Base-by-base conservation (phyloP, 176 grass and related monocot species). In the Oryza nivara region DNA sequence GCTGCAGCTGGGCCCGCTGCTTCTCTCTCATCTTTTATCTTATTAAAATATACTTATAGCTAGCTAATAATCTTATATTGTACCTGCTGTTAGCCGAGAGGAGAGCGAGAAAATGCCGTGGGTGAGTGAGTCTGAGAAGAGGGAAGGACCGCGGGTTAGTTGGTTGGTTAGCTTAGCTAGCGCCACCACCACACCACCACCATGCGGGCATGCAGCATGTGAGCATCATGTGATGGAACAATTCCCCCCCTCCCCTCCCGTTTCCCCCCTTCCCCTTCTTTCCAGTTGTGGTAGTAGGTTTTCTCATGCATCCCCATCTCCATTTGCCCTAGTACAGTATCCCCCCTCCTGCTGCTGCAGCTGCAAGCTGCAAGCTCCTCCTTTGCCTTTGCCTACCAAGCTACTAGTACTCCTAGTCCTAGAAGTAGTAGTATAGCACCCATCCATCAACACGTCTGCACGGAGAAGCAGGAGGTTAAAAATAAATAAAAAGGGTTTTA, bases 201-300 rank as follows among this genome's bases (percentile, higher is more conserved):
- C 28, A 30, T 30, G 28, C 28, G 28, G 1, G 28, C 34, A 35
- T 35, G 3, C 23, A 23, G 72, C 88, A 86, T 83, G 88, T 68
- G 88, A 86, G 88, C 52, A 22, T 74, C 88, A 90, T 79, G 80
- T 87, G 84, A 86, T 1, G 75, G 75, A 78, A 75, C 83, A 83
- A 58, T 68, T 22, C 83, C 78, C 61, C 17, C 67, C 78, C 68
- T 86, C 17, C 67, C 72, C 68, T 86, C 30, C 74, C 83, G 40
- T 82, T 76, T 32, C 34, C 43, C 25, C 20, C 82, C 69, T 6
- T 4, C 2, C 0, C 46, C 6, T n/a, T 49, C 16, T 71, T 87
- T 74, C 89, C 84, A 87, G 84, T 83, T 80, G 89, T 41, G 68
- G 88, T 49, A 84, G 7, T 63, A 19, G 17, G 52, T 3, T 60